These are phyloP conservation scores for Neoboletus subvelutipes DNA, from an alignment of 768 basidiomycete species.

Conservation along the genomic window DNA sequence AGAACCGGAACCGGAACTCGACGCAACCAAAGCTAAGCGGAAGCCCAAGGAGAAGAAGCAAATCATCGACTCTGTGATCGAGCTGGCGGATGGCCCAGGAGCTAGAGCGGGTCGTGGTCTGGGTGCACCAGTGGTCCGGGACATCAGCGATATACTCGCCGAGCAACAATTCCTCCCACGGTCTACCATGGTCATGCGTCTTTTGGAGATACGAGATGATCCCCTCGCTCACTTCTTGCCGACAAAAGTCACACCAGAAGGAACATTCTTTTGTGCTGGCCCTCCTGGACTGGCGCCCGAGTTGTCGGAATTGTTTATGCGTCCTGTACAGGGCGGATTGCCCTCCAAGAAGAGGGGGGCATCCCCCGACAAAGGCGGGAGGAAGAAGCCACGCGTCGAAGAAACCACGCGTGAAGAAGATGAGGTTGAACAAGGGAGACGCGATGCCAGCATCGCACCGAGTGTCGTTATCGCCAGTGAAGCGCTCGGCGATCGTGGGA, in stretches of 20 bases:
- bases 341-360: slow-evolving; percentile 60
- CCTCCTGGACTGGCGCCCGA: slow-evolving; percentile 84
- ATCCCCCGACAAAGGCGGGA: slow-evolving; percentile 56
- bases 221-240: slow-evolving; percentile 86
- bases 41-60: slow-evolving; percentile 77
- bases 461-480: slow-evolving; percentile 61
- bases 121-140: slow-evolving; percentile 50
- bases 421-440: slow-evolving; percentile 69
- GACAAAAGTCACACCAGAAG: slow-evolving; percentile 67
- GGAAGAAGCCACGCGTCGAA: slow-evolving; percentile 59
- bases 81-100: slow-evolving; percentile 67
- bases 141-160: slow-evolving; percentile 70
- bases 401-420: slow-evolving; percentile 48
- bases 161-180: slow-evolving; percentile 85
- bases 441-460: slow-evolving; percentile 62
- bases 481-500: slow-evolving; percentile 49
- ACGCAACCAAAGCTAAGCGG: slow-evolving; percentile 42
- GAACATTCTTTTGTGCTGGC: slow-evolving; percentile 77
- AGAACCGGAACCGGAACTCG: slow-evolving; percentile 31
- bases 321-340: slow-evolving; percentile 53
- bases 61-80: slow-evolving; percentile 88
- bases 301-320: slow-evolving; percentile 80
- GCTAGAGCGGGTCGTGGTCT: slow-evolving; percentile 56
- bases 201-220: slow-evolving; percentile 83
- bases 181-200: slow-evolving; percentile 80